Evolutionary conservation across 1,139 yeast genomes (phyloP).

Genomic region (Taiozyma onychis): DNA sequence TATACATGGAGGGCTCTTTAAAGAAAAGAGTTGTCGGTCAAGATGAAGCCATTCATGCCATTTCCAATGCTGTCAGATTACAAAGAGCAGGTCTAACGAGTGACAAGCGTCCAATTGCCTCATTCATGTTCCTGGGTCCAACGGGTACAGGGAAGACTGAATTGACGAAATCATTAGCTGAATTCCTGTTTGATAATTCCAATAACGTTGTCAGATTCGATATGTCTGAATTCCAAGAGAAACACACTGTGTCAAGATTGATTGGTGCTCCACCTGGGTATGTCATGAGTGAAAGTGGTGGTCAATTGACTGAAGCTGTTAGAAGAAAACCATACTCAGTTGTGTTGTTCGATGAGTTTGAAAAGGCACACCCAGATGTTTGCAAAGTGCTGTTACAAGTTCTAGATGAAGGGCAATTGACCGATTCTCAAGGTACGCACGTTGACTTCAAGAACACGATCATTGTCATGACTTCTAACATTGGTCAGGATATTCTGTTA

Average conservation of each 20-base stretch:
- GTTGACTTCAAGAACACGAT: constrained; percentile 93
- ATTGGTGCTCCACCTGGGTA: constrained; percentile 99
- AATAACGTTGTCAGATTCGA: constrained; percentile 84
- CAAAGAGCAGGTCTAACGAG: constrained; percentile 96
- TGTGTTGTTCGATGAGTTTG: constrained; percentile 90
- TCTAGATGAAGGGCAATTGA: constrained; percentile 87
- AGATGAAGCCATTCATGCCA: constrained; percentile 86
- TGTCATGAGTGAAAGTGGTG: constrained; percentile 89
- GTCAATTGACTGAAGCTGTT: constrained; percentile 94
- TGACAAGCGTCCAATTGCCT: constrained; percentile 91
- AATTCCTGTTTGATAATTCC: constrained; percentile 85
- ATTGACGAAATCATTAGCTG: constrained; percentile 85
- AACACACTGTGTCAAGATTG: constrained; percentile 80
- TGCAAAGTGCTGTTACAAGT: constrained; percentile 86
- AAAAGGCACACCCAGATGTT: constrained; percentile 93
- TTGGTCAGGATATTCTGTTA: constrained; percentile 85
- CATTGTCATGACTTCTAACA: constrained; percentile 95
- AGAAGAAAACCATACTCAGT: constrained; percentile 93
- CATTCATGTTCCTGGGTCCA: constrained; percentile 94
- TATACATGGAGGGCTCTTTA: constrained; percentile 80
- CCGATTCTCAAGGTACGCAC: constrained; percentile 92
- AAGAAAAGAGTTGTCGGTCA: constrained; percentile 86
- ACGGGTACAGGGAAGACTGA: constrained; percentile 99
- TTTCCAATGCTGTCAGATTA: constrained; percentile 89
- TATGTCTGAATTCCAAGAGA: constrained; percentile 97